phyloP scores from a whole-genome alignment of 2,329 filamentous ascomycete genomes.

The Xylaria sp. region DNA sequence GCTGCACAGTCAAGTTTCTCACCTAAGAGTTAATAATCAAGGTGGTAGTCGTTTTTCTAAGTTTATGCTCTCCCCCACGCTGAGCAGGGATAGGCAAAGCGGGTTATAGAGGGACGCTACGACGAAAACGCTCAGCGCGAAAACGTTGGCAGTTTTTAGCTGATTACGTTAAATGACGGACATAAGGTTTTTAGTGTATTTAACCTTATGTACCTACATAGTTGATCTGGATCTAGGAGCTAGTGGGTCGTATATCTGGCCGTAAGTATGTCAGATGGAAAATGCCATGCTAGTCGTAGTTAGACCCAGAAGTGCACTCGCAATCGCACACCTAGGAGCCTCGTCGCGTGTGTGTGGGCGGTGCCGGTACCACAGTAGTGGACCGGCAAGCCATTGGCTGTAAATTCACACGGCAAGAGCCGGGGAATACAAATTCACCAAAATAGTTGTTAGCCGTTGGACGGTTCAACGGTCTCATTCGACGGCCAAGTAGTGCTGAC shows the following conservation, averaged over 20 bases:
- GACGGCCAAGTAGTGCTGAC: conserved; percentile 30
- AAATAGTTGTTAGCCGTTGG: conserved; percentile 32
- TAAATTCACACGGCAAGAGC: conserved; percentile 32
- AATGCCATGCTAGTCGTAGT: not conserved
- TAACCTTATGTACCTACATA: not conserved
- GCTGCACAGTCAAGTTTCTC: conserved; percentile 28
- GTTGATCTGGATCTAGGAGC: not conserved
- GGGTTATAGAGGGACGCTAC: conserved; percentile 18
- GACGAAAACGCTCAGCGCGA: not conserved
- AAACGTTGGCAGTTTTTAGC: not conserved
- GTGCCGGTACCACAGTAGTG: conserved; percentile 39
- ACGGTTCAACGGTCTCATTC: conserved; percentile 24
- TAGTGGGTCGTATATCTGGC: not conserved
- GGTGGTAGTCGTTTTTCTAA: conserved; percentile 26
- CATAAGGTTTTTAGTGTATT: not conserved
- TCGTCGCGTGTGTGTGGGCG: conserved; percentile 30
- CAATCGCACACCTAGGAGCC: conserved; percentile 14
- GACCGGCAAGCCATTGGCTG: conserved; percentile 35
- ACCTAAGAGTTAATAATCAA: conserved; percentile 37
- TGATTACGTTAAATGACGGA: conserved; percentile 21
- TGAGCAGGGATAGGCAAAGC: conserved; percentile 6
- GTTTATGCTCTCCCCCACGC: conserved; percentile 23
- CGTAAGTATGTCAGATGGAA: not conserved
- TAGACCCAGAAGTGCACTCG: not conserved
- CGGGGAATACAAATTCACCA: conserved; percentile 37